Conservation (phyloP, 2,329 filamentous ascomycete genomes). For the Thermothelomyces thermophilus region DNA sequence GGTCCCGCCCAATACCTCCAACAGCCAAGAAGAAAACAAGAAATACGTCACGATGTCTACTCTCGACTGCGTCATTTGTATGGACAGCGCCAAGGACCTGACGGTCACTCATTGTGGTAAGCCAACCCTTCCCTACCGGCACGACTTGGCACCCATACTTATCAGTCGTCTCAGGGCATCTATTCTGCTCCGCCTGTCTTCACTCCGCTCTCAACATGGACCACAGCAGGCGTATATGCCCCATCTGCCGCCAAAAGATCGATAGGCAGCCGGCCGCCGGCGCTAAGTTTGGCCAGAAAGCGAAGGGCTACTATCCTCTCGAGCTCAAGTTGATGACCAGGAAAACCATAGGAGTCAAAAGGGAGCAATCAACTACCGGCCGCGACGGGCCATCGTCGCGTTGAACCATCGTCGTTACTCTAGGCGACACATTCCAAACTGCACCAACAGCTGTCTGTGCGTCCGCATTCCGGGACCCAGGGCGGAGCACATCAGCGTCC, state of each 20-base stretch:
- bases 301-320: conserved; percentile 50
- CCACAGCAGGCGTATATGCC: conserved; percentile 50
- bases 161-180: conserved; percentile 43
- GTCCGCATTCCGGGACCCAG: no score
- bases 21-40: conserved; percentile 32
- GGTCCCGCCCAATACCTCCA: conserved; percentile 31
- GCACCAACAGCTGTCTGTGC: no score
- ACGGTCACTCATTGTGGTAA: conserved; percentile 62
- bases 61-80: conserved; percentile 62
- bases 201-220: conserved; percentile 54
- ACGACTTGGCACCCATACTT: conserved; percentile 6
- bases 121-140: conserved; percentile 24
- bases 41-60: conserved; percentile 46
- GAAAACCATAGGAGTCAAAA: conserved; percentile 34
- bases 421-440: no score
- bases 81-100: conserved; percentile 53
- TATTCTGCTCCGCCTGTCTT: conserved; percentile 58
- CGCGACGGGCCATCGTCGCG: neutral
- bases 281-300: conserved; percentile 25
- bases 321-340: conserved; percentile 57
- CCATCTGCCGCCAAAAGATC: conserved; percentile 57
- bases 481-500: no score
- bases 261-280: conserved; percentile 35
- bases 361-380: neutral
- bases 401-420: no score